Evolutionary conservation across 1,284 basidiomycete species (phyloP).

Genomic region (Tilletia walkeri): DNA sequence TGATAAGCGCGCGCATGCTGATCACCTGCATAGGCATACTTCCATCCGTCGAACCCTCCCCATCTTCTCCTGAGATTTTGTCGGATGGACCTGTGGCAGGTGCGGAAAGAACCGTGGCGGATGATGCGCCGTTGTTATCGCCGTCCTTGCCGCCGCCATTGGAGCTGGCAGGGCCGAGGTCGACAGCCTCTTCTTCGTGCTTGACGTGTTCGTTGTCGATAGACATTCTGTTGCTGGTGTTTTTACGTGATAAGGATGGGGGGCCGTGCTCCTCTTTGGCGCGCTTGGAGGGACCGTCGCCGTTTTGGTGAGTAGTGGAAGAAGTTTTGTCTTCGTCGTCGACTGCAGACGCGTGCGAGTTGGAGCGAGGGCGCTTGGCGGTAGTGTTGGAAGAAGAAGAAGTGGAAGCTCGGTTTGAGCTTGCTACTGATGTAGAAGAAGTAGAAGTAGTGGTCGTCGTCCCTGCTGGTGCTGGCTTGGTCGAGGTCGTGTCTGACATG

Average conservation of each 20-base stretch:
- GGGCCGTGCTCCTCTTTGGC: conserved; percentile 28
- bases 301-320: conserved; percentile 4
- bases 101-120: conserved; percentile 7
- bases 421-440: conserved; percentile 6
- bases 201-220: neutral
- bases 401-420: neutral
- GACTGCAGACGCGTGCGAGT: conserved; percentile 10
- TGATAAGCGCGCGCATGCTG: conserved; percentile 68
- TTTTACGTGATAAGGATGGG: conserved; percentile 7
- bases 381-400: neutral
- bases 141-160: conserved; percentile 27
- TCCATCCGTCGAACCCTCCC: neutral
- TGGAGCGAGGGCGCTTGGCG: conserved; percentile 12
- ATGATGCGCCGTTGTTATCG: conserved; percentile 16
- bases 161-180: conserved; percentile 33
- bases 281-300: conserved; percentile 10
- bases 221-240: conserved; percentile 13
- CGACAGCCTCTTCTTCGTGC: conserved; percentile 39
- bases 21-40: conserved; percentile 33
- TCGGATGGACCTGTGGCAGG: conserved; percentile 13
- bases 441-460: conserved; percentile 11
- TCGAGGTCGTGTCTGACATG: conserved; percentile 13
- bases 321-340: neutral
- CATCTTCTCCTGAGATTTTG: conserved; percentile 1
- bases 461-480: neutral